Evolutionary conservation across 2,329 filamentous ascomycete species (phyloP), one percentile per base, ranked within the genome.

Genomic region (Cladosporium austrohemisphaericum): DNA sequence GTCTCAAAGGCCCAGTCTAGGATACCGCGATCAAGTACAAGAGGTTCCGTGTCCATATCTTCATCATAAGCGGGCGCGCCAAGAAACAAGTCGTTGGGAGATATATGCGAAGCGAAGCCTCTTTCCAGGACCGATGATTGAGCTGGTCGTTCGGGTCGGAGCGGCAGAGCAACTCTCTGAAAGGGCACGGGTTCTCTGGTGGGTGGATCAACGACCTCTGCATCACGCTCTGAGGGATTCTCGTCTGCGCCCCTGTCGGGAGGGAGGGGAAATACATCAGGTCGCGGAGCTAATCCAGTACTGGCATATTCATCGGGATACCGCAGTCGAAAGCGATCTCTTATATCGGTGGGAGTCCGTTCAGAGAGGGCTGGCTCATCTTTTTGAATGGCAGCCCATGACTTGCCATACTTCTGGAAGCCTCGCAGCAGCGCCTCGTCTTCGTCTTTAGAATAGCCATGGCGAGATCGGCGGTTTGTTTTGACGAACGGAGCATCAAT

Each of bases 321-420:
- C 25, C 74, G 73, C 6, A 78, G 81, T 13, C 81, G 72, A 55
- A 84, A 81, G 3, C 80, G 76, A 60, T 84, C 81, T 25, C 81
- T 72, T 11, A 85, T 60, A 57, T 84, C 81, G 2, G 79, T 81
- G 13, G 77, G 70, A 5, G 73, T 68, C 13, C 47, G 29, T 19
- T 50, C 22, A 3, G 29, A 29, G 10, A 41, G 18, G 13, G 22
- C 8, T 18, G 19, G 6, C n/a, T 50, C 65, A 52, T 84, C 80
- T 50, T 78, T 72, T 52, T 75, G 72, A 45, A 85, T 84, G 5
- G 71, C 62, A 9, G 77, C 79, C 81, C 81, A 85, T 33, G 76
- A 71, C 41, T 79, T 76, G 3, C 79, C 79, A 54, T 84, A 73
- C 40, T 77, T 76, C 18, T 74, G 68, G 53, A 81, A 83, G 4